Percentiles rank a stretch among this genome's conserved stretches.
Evolutionary conservation across 1,139 yeast species (phyloP).

Genomic region (Yamadazyma oceani): DNA sequence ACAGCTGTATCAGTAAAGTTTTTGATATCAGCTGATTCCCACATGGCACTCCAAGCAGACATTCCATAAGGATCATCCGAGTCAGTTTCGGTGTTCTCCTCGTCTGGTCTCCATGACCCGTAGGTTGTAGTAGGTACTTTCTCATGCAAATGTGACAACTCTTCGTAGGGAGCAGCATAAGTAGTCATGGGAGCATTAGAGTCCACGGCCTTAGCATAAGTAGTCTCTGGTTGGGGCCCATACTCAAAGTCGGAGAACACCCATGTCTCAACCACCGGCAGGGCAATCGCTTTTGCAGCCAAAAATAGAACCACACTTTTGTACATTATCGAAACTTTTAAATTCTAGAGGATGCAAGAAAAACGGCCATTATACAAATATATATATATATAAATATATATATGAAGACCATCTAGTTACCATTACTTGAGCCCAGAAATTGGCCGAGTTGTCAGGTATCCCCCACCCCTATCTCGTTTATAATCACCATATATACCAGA

Average conservation of each 20-base stretch:
- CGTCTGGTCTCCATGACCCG: slow-evolving; percentile 19
- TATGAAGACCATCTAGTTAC: too few relatives aligned
- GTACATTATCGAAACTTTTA: too few relatives aligned
- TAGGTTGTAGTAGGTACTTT: slow-evolving; percentile 18
- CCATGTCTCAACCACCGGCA: slow-evolving; percentile 7
- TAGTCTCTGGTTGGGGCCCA: slow-evolving; percentile 10
- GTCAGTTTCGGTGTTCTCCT: slow-evolving; percentile 19
- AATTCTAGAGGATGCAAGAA: too few relatives aligned
- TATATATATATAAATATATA: too few relatives aligned
- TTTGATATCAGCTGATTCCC: slow-evolving; percentile 17
- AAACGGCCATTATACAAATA: too few relatives aligned
- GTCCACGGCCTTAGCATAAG: slow-evolving; percentile 13
- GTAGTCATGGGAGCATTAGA: slow-evolving; percentile 7
- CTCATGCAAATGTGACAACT: slow-evolving; percentile 14
- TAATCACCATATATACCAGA: too few relatives aligned
- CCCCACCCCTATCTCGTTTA: too few relatives aligned
- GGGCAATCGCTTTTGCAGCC: slow-evolving; percentile 7
- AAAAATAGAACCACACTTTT: slow-evolving; percentile 2
- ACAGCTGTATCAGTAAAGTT: slow-evolving; percentile 19
- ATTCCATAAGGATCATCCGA: slow-evolving; percentile 23
- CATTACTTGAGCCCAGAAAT: too few relatives aligned
- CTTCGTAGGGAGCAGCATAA: slow-evolving; percentile 17
- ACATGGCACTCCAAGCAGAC: slow-evolving; percentile 22
- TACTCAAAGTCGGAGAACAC: slow-evolving; percentile 7
- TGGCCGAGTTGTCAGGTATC: too few relatives aligned